phyloP scores from a whole-genome alignment of 1,284 basidiomycete genomes.

The Mixia osmundae region DNA sequence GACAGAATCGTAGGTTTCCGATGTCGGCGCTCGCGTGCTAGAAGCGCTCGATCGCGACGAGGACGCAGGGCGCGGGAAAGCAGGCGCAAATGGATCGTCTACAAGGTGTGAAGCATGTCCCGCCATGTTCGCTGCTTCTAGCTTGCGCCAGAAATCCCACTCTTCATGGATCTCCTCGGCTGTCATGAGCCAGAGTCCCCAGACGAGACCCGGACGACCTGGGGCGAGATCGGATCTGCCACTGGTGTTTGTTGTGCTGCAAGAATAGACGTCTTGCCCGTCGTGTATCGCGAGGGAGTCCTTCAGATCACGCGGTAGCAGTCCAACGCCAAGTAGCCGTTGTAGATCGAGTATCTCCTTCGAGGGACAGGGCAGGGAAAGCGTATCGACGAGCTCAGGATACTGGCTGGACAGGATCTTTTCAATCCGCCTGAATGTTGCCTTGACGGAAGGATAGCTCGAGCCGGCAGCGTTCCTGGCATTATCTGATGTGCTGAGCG shows the following conservation, averaged over 20 bases:
- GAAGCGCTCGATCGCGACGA: not conserved
- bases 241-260: conserved; percentile 7
- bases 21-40: conserved; percentile 1
- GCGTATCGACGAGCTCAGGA: conserved; percentile 15
- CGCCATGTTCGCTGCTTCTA: conserved; percentile 40
- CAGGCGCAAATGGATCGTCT: conserved; percentile 5
- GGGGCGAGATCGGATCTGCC: conserved; percentile 5
- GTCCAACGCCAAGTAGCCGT: conserved; percentile 2
- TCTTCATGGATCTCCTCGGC: conserved; percentile 76
- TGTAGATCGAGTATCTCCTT: conserved; percentile 3
- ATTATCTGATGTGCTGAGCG: conserved; percentile 1
- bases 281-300: conserved; percentile 18
- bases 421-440: conserved; percentile 12
- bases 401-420: conserved; percentile 9
- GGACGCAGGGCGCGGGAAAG: not conserved
- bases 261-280: conserved; percentile 16
- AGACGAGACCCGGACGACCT: conserved; percentile 17
- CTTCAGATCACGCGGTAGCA: conserved; percentile 16
- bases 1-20: not conserved
- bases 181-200: conserved; percentile 24
- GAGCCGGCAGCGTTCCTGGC: conserved; percentile 3
- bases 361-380: conserved; percentile 8
- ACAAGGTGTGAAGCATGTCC: conserved; percentile 3
- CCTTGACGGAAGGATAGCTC: conserved; percentile 10
- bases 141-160: conserved; percentile 79